Base-by-base conservation (phyloP, 306 rosid genomes). In the Aeschynomene evenia region DNA sequence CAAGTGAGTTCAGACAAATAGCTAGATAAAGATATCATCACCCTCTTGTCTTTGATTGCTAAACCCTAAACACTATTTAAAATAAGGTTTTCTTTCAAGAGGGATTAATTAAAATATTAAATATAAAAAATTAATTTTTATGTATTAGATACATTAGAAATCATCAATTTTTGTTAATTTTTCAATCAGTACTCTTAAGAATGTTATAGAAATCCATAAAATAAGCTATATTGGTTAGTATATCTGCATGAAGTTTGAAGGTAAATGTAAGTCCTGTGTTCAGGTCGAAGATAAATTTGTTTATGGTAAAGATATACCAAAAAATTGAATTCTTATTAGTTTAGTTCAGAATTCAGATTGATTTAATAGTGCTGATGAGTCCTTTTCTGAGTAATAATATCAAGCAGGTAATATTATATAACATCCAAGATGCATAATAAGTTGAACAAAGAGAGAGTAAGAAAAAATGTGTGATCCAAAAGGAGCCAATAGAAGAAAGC, bases 401-500 rank as follows among this genome's bases (percentile, higher is more conserved):
- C 28, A 13, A n/a, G 21, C 9, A 45, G 15, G 16, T 33, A 33
- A 33, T 9, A 20, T n/a, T n/a, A 20, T 11, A 22, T n/a, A 23
- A 21, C 12, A 34, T 24, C 9, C 19, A 33, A 34, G 1, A 18
- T 15, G 16, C 45, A 75, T 55, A 55, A 56, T 21, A 42, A 66
- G 53, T 21, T 20, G 0, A 5, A 29, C 26, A 52, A 3, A 40
- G 26, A 20, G 14, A 69, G 52, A 54, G 40, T 42, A 46, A 13
- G 9, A 36, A 69, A 79, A 72, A 58, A 87, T 86, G 85, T 77
- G 57, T 77, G 57, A 92, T 88, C 98, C 81, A 82, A 34, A 83
- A 55, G 15, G 0, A 70, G 11, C 96, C 85, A 93, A 90, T 82
- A 26, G 63, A 57, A 28, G 0, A 12, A 14, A 2, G 85, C 92